Evolutionary conservation across 352 stramenopile genomes (phyloP), one percentile per base, ranked within the genome.

Genomic region (Globisporangium lucens): DNA sequence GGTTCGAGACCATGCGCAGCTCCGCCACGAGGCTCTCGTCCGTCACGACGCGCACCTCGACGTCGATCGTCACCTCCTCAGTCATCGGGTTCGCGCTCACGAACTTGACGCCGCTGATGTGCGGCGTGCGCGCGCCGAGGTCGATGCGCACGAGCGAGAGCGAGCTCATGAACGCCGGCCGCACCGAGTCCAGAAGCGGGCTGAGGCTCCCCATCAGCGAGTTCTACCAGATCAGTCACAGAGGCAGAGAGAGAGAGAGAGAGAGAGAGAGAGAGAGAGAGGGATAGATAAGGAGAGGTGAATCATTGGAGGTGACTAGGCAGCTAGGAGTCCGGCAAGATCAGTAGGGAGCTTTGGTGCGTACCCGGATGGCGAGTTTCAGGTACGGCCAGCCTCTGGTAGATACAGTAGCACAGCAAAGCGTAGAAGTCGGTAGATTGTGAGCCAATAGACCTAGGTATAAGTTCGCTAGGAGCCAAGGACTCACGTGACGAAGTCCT

Each of bases 81-180:
- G 78, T 89, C 22, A 80, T 60, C 3, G 76, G 69, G 56, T 89
- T 82, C 27, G 76, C 79, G 22, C 73, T 77, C 46, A 93, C 75
- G 63, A 85, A 91, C 69, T 91, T 93, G 72, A 93, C 79, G 52
- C 85, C 80, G 46, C 70, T 79, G 60, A 93, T 87, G 33, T 87
- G 78, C 13, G 85, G 85, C 13, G 78, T 73, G 41, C 74, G 74
- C 15, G 72, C 71, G n/a, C 85, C 85, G 47, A 93, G 55, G 24
- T 91, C 79, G 46, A 93, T 68, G 8, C 75, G 75, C 22, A 82
- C 72, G 36, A 93, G 71, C 12, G 80, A 83, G 35, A 93, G 63
- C 22, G 85, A 77, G 52, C 72, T 90, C 72, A 91, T 83, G 52
- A 93, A 91, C 30, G 80, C 75, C 3, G 85, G 83, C 24, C 79